A percentile compares a stretch with the other conserved stretches of the same genome.
phyloP scores from a whole-genome alignment of 768 basidiomycete species.

The Psilocybe cubensis region DNA sequence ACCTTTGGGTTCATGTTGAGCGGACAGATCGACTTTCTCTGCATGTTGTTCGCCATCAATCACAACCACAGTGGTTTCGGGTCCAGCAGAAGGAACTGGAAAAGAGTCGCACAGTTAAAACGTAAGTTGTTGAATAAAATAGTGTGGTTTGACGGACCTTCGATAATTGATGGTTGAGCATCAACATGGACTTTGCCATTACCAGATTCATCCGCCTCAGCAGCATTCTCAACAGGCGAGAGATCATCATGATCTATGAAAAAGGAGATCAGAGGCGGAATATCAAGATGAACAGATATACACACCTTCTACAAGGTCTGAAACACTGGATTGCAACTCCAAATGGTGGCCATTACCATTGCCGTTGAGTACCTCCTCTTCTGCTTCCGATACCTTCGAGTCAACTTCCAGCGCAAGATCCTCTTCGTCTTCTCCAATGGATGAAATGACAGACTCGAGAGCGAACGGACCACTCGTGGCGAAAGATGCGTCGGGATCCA shows the following conservation, averaged over 20 bases:
- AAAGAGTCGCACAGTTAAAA: neutral
- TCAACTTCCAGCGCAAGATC: neutral
- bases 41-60: neutral
- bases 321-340: neutral
- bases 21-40: neutral
- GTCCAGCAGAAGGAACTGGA: neutral
- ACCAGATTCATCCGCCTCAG: neutral
- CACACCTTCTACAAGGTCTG: neutral
- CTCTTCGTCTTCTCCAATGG: neutral
- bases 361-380: neutral
- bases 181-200: neutral
- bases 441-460: conserved; percentile 2
- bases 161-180: neutral
- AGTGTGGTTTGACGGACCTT: neutral
- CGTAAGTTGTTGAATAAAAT: too few relatives aligned
- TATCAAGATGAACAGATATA: neutral
- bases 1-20: neutral
- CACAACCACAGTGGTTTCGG: neutral
- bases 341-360: neutral
- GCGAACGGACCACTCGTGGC: conserved; percentile 2
- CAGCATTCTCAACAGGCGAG: neutral
- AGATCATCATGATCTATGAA: neutral
- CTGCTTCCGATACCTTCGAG: neutral
- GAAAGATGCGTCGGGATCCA: conserved; percentile 1
- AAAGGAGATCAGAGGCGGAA: neutral